Base-by-base conservation (phyloP, 352 stramenopile species). In the Pythium dissotocum region DNA sequence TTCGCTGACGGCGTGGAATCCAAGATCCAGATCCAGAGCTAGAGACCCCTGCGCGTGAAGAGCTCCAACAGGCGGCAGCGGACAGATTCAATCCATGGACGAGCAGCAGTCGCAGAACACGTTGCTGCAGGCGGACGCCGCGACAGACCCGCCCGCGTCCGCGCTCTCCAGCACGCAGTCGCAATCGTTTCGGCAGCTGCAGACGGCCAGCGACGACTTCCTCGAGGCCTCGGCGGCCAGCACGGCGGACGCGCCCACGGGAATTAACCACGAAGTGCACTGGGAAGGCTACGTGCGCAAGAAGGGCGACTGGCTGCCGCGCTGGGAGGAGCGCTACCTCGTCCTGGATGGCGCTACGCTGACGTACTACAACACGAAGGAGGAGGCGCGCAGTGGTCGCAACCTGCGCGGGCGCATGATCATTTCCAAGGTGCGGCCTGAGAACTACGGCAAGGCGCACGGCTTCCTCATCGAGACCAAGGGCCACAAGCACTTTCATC, bases 251-350 rank as follows among this genome's bases (percentile, higher is more conserved):
- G 77, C 80, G 21, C 63, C 73, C 46, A 70, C 83, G 9, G 73
- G 60, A 24, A 70, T 85, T 24, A 71, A 77, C 9, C 88, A 96
- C 61, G 80, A 94, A 55, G 87, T 96, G 6, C 88, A 94, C 42
- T 96, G 88, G 88, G 88, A 96, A 65, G 88, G 88, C n/a, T 93
- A 91, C 58, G 88, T 94, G 18, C 86, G 88, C 56, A 94, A 94
- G 79, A 96, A 96, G 75, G 88, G 88, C 46, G 88, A 96, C 63
- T 96, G 88, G 88, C 76, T 96, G 57, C 88, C 88, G n/a, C 87
- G 88, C n/a, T 96, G 88, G 88, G 88, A 96, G 58, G 85, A 94
- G 68, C 85, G 87, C 16, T 96, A 96, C 65, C 77, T 96, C n/a
- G 89, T 94, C 26, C 75, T 96, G 24, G 88, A 96, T 46, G 88